Percentiles rank a stretch among this genome's conserved stretches.
These are phyloP conservation scores for Xylaria sp. DNA, from an alignment of 2,329 filamentous ascomycete species.

Conservation along the genomic window DNA sequence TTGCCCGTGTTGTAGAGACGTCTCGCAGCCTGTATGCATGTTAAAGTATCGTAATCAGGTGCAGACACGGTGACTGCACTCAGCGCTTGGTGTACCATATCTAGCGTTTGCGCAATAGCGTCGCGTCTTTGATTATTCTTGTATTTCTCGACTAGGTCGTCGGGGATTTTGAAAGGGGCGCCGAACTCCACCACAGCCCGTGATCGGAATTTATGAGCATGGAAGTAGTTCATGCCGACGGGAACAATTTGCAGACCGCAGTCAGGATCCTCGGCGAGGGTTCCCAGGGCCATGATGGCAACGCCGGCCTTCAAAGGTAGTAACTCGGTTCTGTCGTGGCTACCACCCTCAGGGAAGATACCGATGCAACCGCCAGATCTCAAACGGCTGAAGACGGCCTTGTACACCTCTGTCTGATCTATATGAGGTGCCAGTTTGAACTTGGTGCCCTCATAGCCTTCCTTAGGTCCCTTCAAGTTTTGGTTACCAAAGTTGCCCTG, in stretches of 20 bases:
- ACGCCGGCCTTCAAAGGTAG: slow-evolving; percentile 95
- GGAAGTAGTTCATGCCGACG: slow-evolving; percentile 99
- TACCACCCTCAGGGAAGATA: slow-evolving; percentile 97
- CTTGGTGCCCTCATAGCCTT: slow-evolving; percentile 78
- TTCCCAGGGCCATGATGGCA: slow-evolving; percentile 95
- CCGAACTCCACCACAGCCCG: slow-evolving; percentile 96
- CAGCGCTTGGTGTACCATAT: slow-evolving; percentile 86
- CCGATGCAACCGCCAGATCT: slow-evolving; percentile 88
- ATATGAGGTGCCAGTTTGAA: slow-evolving; percentile 93
- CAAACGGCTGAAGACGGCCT: slow-evolving; percentile 88
- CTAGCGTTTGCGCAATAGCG: slow-evolving; percentile 84
- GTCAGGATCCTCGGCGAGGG: slow-evolving; percentile 83
- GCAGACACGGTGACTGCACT: slow-evolving; percentile 90
- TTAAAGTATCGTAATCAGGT: slow-evolving; percentile 94
- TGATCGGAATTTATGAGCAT: slow-evolving; percentile 97
- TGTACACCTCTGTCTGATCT: slow-evolving; percentile 92
- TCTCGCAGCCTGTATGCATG: slow-evolving; percentile 94
- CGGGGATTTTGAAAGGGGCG: slow-evolving; percentile 83
- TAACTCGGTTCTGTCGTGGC: slow-evolving; percentile 91
- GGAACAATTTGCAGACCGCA: slow-evolving; percentile 95
- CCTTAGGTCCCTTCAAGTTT: slow-evolving; percentile 62
- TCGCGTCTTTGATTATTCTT: slow-evolving; percentile 84
- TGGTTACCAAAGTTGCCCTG: slow-evolving; percentile 71
- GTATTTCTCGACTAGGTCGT: slow-evolving; percentile 86
- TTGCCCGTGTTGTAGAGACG: slow-evolving; percentile 94